Evolutionary conservation across 306 rosid species (phyloP).

Genomic region (Vigna angularis): DNA sequence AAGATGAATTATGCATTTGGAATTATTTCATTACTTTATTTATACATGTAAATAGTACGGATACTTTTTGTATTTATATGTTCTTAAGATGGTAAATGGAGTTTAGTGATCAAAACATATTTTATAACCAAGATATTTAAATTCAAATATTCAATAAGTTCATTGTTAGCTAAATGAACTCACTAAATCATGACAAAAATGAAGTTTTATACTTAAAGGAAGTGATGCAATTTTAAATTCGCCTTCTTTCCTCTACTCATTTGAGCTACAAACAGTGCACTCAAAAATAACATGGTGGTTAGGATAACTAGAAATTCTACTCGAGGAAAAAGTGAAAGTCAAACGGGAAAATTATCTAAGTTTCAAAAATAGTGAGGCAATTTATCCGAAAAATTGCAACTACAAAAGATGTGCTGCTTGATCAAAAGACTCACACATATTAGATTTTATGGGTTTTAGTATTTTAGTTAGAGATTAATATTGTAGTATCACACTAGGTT

Average conservation of each 20-base stretch:
- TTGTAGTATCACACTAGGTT: too few species aligned
- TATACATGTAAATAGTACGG: neutral
- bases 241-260: neutral
- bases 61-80: slow-evolving; percentile 21
- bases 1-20: slow-evolving; percentile 27
- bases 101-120: slow-evolving; percentile 12
- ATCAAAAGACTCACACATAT: too few species aligned
- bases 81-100: slow-evolving; percentile 2
- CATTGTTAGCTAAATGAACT: neutral
- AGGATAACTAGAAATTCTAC: too few species aligned
- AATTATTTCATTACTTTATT: slow-evolving; percentile 1
- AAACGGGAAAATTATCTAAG: too few species aligned
- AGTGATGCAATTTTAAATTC: neutral
- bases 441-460: too few species aligned
- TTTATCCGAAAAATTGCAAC: too few species aligned
- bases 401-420: too few species aligned
- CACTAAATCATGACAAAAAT: neutral
- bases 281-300: neutral
- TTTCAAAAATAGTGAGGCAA: too few species aligned
- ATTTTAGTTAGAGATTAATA: too few species aligned
- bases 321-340: too few species aligned
- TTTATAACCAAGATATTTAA: slow-evolving; percentile 11
- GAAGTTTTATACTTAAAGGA: slow-evolving; percentile 29
- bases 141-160: slow-evolving; percentile 9
- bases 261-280: slow-evolving; percentile 1